Evolutionary conservation across 352 stramenopile genomes (phyloP).

Genomic region (Pythium sukuiense): DNA sequence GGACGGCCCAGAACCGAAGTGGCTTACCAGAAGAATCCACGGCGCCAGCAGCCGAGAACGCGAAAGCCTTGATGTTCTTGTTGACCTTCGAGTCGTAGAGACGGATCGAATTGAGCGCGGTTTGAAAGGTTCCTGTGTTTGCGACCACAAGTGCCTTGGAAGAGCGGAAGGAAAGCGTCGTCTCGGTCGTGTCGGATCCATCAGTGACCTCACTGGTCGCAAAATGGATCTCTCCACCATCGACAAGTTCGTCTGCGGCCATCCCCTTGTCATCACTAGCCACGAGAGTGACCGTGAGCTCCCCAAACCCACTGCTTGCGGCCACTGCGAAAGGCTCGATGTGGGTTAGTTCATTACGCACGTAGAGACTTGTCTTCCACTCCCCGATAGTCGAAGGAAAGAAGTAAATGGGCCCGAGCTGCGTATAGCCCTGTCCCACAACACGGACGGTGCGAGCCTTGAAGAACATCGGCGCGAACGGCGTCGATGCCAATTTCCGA

Average conservation of each 20-base stretch:
- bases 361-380: slow-evolving; percentile 37
- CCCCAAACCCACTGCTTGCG: slow-evolving; percentile 44
- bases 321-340: slow-evolving; percentile 46
- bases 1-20: background rate
- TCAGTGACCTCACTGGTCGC: background rate
- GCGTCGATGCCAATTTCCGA: background rate
- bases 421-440: slow-evolving; percentile 16
- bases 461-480: slow-evolving; percentile 34
- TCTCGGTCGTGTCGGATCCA: background rate
- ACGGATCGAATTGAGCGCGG: background rate
- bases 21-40: background rate
- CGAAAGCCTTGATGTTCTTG: background rate
- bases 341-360: slow-evolving; percentile 69
- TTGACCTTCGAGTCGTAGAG: background rate
- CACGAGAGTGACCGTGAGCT: slow-evolving; percentile 29
- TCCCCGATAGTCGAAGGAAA: slow-evolving; percentile 41
- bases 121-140: background rate
- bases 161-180: background rate
- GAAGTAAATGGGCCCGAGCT: slow-evolving; percentile 69
- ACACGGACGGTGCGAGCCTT: slow-evolving; percentile 20
- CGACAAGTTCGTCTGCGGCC: background rate
- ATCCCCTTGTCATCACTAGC: background rate
- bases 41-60: background rate
- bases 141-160: background rate
- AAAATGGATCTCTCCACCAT: background rate